Conservation (phyloP, 176 grass and related monocot species). For the Musa itinerans region DNA sequence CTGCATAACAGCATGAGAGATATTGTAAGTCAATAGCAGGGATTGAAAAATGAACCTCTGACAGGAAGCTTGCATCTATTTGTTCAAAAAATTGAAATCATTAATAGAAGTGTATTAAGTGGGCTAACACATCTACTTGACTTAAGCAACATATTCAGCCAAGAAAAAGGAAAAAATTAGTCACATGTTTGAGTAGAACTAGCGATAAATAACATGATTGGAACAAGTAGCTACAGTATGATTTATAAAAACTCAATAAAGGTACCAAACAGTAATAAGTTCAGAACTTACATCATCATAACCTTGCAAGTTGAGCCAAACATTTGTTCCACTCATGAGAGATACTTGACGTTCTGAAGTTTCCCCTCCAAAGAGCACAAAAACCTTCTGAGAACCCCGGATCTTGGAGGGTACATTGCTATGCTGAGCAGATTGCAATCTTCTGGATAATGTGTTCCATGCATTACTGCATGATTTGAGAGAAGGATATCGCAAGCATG, state of each 20-base stretch:
- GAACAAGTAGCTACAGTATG: conserved; percentile 1
- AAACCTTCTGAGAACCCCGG: conserved; percentile 46
- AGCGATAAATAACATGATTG: background rate
- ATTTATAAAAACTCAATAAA: background rate
- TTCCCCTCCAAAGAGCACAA: conserved; percentile 88
- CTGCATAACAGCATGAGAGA: no score
- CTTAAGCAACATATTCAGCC: background rate
- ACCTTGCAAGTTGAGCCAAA: conserved; percentile 90
- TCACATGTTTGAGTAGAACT: background rate
- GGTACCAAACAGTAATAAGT: background rate
- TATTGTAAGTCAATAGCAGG: no score
- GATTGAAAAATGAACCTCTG: no score
- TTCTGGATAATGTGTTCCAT: conserved; percentile 61
- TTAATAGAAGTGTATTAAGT: background rate
- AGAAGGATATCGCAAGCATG: conserved; percentile 65
- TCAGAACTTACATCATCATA: conserved; percentile 74
- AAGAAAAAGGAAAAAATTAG: background rate
- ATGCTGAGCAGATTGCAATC: conserved; percentile 29
- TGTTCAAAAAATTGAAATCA: no score
- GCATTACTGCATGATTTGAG: conserved; percentile 46
- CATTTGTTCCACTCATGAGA: conserved; percentile 97
- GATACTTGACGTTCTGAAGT: conserved; percentile 97
- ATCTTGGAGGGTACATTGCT: conserved; percentile 26
- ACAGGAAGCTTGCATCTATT: no score
- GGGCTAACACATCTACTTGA: background rate